These are phyloP conservation scores for Arthrobotrys sphaeroides DNA, from an alignment of 2,329 filamentous ascomycete species.

Conservation along the genomic window DNA sequence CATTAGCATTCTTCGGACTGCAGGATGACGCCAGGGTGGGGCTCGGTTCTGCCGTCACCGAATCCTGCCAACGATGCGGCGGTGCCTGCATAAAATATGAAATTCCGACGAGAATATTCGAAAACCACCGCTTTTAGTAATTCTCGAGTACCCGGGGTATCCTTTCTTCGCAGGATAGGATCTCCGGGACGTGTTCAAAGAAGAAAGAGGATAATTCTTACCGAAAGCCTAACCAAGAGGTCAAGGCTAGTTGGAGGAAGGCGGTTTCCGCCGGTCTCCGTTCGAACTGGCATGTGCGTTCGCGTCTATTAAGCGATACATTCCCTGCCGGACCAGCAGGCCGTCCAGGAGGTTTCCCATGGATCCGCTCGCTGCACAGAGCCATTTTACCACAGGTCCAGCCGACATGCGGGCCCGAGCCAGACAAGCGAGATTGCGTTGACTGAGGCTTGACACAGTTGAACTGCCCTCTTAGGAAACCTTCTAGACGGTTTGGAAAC, in stretches of 20 bases:
- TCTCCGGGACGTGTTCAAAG: conserved; percentile 15
- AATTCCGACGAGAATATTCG: not conserved
- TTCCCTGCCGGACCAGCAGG: conserved; percentile 9
- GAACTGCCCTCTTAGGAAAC: conserved; percentile 51
- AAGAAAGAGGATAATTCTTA: conserved; percentile 9
- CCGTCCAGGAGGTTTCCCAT: conserved; percentile 40
- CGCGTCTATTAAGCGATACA: conserved; percentile 51
- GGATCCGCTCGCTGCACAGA: conserved; percentile 38
- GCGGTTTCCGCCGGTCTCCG: conserved; percentile 50
- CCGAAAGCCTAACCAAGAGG: conserved; percentile 19
- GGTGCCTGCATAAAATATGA: conserved; percentile 40
- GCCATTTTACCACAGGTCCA: conserved; percentile 51
- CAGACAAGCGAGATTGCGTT: conserved; percentile 53
- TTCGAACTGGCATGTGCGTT: conserved; percentile 21
- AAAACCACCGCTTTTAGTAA: not conserved
- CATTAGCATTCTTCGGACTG: conserved; percentile 30
- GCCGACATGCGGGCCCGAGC: conserved; percentile 36
- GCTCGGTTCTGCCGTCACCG: conserved; percentile 38
- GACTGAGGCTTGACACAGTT: conserved; percentile 27
- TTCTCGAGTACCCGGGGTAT: not conserved
- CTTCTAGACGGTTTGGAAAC: conserved; percentile 49
- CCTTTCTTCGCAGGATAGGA: not conserved
- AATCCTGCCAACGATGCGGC: conserved; percentile 31
- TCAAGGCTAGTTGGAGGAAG: not conserved
- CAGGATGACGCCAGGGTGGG: conserved; percentile 46